phyloP scores from a whole-genome alignment of 1,139 yeast genomes.

The Pichia sorboxylosa region DNA sequence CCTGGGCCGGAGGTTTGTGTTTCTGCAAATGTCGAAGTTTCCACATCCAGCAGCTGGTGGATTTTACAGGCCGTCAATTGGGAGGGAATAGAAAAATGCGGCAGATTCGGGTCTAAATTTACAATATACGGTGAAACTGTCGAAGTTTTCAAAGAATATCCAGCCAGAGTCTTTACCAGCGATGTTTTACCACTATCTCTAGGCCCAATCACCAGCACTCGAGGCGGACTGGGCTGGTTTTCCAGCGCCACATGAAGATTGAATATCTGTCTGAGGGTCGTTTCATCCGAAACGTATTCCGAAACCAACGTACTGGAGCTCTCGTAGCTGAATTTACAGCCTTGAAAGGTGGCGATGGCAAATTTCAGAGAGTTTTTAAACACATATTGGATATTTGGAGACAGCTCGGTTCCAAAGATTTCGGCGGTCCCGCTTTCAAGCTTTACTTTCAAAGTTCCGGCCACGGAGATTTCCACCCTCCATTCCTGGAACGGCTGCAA shows the following conservation, averaged over 20 bases:
- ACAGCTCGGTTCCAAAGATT: constrained; percentile 85
- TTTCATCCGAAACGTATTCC: constrained; percentile 63
- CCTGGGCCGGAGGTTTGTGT: constrained; percentile 84
- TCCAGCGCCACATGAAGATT: constrained; percentile 63
- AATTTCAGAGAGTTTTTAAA: constrained; percentile 48
- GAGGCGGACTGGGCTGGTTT: constrained; percentile 25
- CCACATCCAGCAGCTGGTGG: constrained; percentile 39
- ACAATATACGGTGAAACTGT: constrained; percentile 53
- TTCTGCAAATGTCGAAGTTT: constrained; percentile 64
- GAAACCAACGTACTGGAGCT: constrained; percentile 21
- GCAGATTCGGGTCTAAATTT: constrained; percentile 75
- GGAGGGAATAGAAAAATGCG: constrained; percentile 76
- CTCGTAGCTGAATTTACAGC: constrained; percentile 39
- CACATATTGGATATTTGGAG: constrained; percentile 53
- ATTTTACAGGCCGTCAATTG: constrained; percentile 48
- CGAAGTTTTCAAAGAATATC: constrained; percentile 63
- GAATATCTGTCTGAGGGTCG: constrained; percentile 34
- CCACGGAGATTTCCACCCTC: constrained; percentile 68
- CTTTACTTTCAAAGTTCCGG: constrained; percentile 43
- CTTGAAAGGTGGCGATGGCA: constrained; percentile 50
- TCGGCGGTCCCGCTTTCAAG: constrained; percentile 68
- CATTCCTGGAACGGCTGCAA: constrained; percentile 56
- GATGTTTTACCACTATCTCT: constrained; percentile 69
- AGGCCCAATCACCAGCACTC: constrained; percentile 58
- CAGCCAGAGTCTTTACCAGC: constrained; percentile 51